Base-by-base conservation (phyloP, 306 rosid genomes). In the Elaeagnus macrophylla region DNA sequence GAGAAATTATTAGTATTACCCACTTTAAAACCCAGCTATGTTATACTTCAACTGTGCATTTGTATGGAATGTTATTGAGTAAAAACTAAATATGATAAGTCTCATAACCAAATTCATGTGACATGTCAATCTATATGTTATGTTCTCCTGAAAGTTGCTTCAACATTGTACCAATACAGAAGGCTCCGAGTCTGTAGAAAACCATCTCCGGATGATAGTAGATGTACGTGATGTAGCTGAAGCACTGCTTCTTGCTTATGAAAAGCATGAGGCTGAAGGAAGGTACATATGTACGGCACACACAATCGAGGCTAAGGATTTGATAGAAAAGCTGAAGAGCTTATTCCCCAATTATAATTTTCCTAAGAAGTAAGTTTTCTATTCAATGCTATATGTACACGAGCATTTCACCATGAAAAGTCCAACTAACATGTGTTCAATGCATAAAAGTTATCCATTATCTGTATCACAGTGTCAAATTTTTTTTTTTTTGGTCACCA, bases 201-300 rank as follows among this genome's bases (percentile, higher is more conserved):
- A 83, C 68, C 74, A 48, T 68, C 43, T 0, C 18, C 68, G 67
- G 1, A 18, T 14, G 61, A 57, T 86, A 32, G 86, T 81, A 35
- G 94, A 79, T 10, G 86, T 79, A 12, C 84, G 84, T 0, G 91
- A 84, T 52, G 46, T 83, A 56, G 95, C 74, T 19, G 75, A 75
- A 69, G 94, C 83, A 46, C 39, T 86, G 41, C 42, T 86, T 42
- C 42, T 83, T 70, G 77, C 59, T 3, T 83, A 81, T 40, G 95
- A 83, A 81, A 86, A 81, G 77, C 72, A n/a, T 0, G 81, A 72
- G 72, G 86, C 83, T 39, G 77, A 86, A 57, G 91, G 89, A 66
- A 76, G 97, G 72, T 81, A 80, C 74, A 51, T 81, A 48, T 83
- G 94, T 53, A 16, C 56, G 9, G 64, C 89, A 25, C 75, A 79